Percentiles rank a stretch among this genome's conserved stretches.
Conservation (phyloP, 371 early-diverging fungal species). For the Circinella minor region DNA sequence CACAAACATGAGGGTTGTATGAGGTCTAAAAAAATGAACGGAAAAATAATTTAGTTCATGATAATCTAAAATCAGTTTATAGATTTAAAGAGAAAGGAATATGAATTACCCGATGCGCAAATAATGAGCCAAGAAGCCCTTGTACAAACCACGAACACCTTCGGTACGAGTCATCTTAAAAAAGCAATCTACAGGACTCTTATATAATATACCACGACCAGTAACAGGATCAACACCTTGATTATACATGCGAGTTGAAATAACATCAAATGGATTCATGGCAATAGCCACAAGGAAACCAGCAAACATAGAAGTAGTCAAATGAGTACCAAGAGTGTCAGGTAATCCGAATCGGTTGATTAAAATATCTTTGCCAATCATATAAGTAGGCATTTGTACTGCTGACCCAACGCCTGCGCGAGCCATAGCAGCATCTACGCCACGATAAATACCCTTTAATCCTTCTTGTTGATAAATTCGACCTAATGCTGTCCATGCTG, state of each 20-base stretch:
- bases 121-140: conserved; percentile 93
- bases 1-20: conserved; percentile 93
- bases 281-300: conserved; percentile 86
- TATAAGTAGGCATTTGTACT: conserved; percentile 93
- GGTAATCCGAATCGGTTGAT: conserved; percentile 63
- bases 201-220: conserved; percentile 76
- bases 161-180: conserved; percentile 84
- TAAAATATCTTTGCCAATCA: conserved; percentile 75
- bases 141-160: conserved; percentile 87
- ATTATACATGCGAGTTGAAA: conserved; percentile 95
- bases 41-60: conserved; percentile 9
- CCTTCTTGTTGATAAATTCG: conserved; percentile 72
- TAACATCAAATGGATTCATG: conserved; percentile 98
- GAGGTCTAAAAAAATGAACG: conserved; percentile 67
- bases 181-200: conserved; percentile 81
- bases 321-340: conserved; percentile 74
- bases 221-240: conserved; percentile 75
- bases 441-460: conserved; percentile 84
- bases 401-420: conserved; percentile 91
- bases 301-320: conserved; percentile 80
- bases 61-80: not conserved
- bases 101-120: conserved; percentile 84
- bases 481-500: conserved; percentile 68
- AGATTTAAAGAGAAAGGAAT: not conserved
- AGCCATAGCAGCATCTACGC: conserved; percentile 89